These are phyloP conservation scores for Diplocarpon rosae DNA, from an alignment of 2,329 filamentous ascomycete species.

Conservation along the genomic window DNA sequence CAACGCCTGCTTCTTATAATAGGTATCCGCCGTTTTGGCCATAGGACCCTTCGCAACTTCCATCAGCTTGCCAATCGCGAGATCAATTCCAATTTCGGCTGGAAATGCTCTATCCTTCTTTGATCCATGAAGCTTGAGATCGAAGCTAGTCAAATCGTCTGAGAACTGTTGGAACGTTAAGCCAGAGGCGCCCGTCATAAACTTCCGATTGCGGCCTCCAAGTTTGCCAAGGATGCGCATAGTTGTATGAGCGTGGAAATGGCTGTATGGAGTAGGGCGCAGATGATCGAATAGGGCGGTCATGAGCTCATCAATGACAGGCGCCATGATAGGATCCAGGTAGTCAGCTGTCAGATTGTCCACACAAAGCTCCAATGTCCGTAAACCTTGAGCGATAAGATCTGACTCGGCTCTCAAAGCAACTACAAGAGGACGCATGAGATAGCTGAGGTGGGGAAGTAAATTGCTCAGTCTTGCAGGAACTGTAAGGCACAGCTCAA, in stretches of 20 bases:
- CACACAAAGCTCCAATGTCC: conserved; percentile 91
- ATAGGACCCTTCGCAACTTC: conserved; percentile 57
- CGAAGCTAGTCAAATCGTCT: conserved; percentile 79
- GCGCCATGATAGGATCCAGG: conserved; percentile 96
- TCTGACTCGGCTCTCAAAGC: conserved; percentile 85
- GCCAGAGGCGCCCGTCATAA: conserved; percentile 80
- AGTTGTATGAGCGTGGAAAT: conserved; percentile 95
- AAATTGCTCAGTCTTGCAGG: conserved; percentile 90
- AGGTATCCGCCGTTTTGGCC: conserved; percentile 51
- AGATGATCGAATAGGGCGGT: conserved; percentile 93
- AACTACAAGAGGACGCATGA: conserved; percentile 97
- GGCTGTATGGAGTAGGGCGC: conserved; percentile 85
- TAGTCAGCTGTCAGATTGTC: conserved; percentile 98
- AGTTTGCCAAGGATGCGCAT: conserved; percentile 96
- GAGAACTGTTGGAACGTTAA: conserved; percentile 75
- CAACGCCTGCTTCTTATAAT: conserved; percentile 90
- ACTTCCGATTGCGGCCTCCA: conserved; percentile 89
- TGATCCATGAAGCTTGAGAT: conserved; percentile 79
- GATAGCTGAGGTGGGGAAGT: conserved; percentile 84
- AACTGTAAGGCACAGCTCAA: conserved; percentile 92
- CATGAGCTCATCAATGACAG: conserved; percentile 98
- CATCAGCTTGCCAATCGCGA: conserved; percentile 78
- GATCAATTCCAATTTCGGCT: conserved; percentile 73
- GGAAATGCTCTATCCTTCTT: conserved; percentile 84
- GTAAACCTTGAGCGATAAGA: conserved; percentile 83